Conservation (phyloP, 441 rosid species). For the Dalechampia spathulata region DNA sequence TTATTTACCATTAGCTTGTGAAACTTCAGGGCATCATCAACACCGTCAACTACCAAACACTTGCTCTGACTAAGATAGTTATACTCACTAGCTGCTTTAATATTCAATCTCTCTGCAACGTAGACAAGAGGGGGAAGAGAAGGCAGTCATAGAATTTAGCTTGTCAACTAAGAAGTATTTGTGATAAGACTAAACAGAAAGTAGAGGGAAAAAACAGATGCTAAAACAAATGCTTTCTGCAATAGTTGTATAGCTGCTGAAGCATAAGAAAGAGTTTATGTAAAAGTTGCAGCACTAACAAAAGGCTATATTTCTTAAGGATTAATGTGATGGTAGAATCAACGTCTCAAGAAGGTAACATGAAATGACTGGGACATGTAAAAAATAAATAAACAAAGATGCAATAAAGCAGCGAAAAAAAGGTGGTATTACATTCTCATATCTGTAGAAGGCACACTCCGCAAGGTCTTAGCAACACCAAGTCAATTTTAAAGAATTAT, state of each 20-base stretch:
- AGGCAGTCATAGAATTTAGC: neutral
- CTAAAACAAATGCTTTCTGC: neutral
- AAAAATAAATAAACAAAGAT: neutral
- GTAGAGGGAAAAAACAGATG: slow-evolving; percentile 5
- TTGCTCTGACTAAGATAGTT: slow-evolving; percentile 82
- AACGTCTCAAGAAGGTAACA: neutral
- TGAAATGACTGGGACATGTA: neutral
- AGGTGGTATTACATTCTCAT: neutral
- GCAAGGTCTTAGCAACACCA: neutral
- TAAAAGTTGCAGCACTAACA: neutral
- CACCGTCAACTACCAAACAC: slow-evolving; percentile 66
- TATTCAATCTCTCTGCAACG: slow-evolving; percentile 66
- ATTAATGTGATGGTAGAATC: neutral
- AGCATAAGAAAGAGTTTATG: neutral
- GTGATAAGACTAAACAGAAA: slow-evolving; percentile 5
- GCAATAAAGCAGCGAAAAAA: neutral
- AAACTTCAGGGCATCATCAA: slow-evolving; percentile 71
- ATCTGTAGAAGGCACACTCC: neutral
- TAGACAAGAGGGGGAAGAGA: slow-evolving; percentile 1
- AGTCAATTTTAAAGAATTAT: too few relatives aligned
- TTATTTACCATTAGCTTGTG: slow-evolving; percentile 58
- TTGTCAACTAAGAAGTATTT: neutral
- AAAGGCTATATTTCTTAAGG: neutral
- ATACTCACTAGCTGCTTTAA: slow-evolving; percentile 70
- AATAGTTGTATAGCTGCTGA: neutral